Evolutionary conservation across 1,284 basidiomycete genomes (phyloP).

Genomic region (Porogramme epimiltina): DNA sequence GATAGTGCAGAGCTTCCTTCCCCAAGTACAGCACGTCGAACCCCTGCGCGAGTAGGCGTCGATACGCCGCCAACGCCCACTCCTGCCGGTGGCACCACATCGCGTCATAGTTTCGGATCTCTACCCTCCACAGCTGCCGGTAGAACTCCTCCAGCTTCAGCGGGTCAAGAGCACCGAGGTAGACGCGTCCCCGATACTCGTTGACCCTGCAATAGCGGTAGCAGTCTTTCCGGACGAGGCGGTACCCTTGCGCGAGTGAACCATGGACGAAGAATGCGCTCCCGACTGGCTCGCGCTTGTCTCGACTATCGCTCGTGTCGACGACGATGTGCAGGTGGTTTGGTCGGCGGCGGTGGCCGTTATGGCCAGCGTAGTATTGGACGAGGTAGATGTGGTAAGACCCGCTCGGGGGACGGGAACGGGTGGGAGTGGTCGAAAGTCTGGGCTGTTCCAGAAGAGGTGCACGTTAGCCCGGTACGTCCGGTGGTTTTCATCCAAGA

Average conservation of each 20-base stretch:
- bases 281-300: not conserved
- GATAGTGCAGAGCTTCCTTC: not conserved
- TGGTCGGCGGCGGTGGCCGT: not conserved
- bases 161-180: slow-evolving; percentile 5
- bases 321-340: slow-evolving; percentile 14
- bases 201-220: slow-evolving; percentile 1
- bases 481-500: too few relatives aligned
- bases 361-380: slow-evolving; percentile 13
- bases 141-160: not conserved
- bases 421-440: too few relatives aligned
- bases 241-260: slow-evolving; percentile 3
- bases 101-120: not conserved
- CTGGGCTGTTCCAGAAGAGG: too few relatives aligned
- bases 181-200: slow-evolving; percentile 8
- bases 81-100: not conserved
- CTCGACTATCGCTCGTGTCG: slow-evolving; percentile 1
- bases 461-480: too few relatives aligned
- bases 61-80: slow-evolving; percentile 16
- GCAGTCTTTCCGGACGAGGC: not conserved
- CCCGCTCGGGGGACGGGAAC: too few relatives aligned
- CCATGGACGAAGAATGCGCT: slow-evolving; percentile 13
- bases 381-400: not conserved
- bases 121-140: not conserved
- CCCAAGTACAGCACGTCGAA: not conserved
- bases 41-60: slow-evolving; percentile 12